Evolutionary conservation across 306 rosid genomes (phyloP).

Genomic region (Medicago ruthenica): DNA sequence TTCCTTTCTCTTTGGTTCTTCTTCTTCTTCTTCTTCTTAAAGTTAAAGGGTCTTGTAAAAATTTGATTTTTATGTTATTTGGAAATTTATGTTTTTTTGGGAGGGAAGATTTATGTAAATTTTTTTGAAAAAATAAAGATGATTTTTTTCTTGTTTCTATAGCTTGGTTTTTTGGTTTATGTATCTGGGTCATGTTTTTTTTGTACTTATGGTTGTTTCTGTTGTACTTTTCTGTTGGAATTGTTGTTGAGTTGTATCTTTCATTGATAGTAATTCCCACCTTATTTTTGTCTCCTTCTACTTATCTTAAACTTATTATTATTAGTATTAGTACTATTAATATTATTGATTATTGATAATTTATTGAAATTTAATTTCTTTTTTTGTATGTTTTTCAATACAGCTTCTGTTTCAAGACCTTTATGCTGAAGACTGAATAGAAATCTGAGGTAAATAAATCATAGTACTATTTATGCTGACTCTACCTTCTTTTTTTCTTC

Average conservation of each 20-base stretch:
- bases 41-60: conserved; percentile 28
- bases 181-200: conserved; percentile 42
- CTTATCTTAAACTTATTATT: conserved; percentile 32
- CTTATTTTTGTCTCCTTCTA: conserved; percentile 45
- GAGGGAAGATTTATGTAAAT: neutral
- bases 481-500: no score
- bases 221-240: conserved; percentile 33
- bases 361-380: conserved; percentile 21
- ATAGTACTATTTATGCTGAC: conserved; percentile 7
- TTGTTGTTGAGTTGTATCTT: conserved; percentile 43
- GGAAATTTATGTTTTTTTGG: neutral
- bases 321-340: neutral
- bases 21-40: conserved; percentile 40
- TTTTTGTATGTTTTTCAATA: conserved; percentile 41
- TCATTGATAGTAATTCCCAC: conserved; percentile 45
- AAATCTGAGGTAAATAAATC: conserved; percentile 46
- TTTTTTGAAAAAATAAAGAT: neutral
- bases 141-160: conserved; percentile 8
- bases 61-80: conserved; percentile 37
- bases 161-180: conserved; percentile 21
- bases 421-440: conserved; percentile 38
- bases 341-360: neutral
- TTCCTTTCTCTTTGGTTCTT: conserved; percentile 29
- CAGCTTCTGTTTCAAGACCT: conserved; percentile 40
- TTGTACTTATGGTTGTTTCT: conserved; percentile 17